Conservation (phyloP, 805 yeast genomes). For the Cyberlindnera mrakii region DNA sequence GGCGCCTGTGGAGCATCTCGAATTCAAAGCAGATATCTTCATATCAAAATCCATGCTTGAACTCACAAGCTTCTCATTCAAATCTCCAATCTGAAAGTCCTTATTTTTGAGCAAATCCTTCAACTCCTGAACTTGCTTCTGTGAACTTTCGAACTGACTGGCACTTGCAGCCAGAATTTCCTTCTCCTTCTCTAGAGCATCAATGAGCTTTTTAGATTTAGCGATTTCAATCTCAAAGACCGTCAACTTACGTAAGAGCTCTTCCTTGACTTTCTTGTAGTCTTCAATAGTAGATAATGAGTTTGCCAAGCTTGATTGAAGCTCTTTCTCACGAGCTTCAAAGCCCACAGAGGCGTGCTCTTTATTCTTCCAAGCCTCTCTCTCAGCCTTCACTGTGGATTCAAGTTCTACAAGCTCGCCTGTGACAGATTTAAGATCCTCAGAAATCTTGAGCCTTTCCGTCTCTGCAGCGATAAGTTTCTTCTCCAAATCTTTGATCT, state of each 20-base stretch:
- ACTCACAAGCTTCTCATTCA: constrained; percentile 25
- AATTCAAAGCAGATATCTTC: constrained; percentile 28
- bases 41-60: constrained; percentile 30
- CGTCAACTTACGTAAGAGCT: constrained; percentile 20
- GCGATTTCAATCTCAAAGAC: constrained; percentile 23
- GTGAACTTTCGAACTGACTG: constrained; percentile 10
- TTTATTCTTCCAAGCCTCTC: constrained; percentile 38
- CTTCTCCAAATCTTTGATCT: constrained; percentile 44
- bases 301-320: constrained; percentile 21
- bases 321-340: constrained; percentile 33
- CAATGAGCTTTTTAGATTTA: constrained; percentile 17
- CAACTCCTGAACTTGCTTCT: constrained; percentile 27
- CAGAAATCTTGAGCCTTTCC: constrained; percentile 24
- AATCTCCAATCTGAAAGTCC: constrained; percentile 26
- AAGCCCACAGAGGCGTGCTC: constrained; percentile 39
- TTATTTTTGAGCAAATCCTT: constrained; percentile 26
- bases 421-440: constrained; percentile 22
- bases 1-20: constrained; percentile 29
- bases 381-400: constrained; percentile 32
- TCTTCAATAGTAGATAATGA: constrained; percentile 22
- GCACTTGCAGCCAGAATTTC: constrained; percentile 9
- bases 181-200: constrained; percentile 20
- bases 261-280: constrained; percentile 22
- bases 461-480: constrained; percentile 34
- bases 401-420: constrained; percentile 27